phyloP scores from a whole-genome alignment of 345 rosid species.

The Syzygium aromaticum region DNA sequence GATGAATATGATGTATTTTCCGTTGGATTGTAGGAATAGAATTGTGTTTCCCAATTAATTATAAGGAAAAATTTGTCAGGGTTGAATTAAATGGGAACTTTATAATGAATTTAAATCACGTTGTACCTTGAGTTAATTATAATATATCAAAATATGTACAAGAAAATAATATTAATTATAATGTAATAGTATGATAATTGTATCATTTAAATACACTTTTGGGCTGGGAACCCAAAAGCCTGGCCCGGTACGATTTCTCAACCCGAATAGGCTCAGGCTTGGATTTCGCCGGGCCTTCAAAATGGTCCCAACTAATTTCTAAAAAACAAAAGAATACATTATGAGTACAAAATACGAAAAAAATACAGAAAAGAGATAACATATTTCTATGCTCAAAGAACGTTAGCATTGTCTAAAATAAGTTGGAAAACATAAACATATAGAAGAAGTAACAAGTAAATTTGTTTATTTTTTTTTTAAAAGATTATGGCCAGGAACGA shows the following conservation, averaged over 20 bases:
- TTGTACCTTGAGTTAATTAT: background rate
- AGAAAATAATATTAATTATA: background rate
- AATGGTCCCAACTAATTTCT: background rate
- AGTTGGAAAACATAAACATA: background rate
- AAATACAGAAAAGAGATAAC: background rate
- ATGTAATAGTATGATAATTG: background rate
- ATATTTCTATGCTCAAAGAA: background rate
- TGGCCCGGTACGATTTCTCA: background rate
- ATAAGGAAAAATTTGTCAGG: background rate
- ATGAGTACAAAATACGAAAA: background rate
- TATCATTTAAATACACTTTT: background rate
- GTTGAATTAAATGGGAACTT: background rate
- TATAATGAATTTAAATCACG: background rate
- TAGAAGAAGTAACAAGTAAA: background rate
- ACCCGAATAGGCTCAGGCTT: background rate
- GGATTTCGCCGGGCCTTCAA: background rate
- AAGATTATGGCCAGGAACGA: background rate
- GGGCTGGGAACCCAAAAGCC: background rate
- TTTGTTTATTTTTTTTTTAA: rapidly evolving
- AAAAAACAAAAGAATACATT: background rate
- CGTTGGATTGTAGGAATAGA: background rate
- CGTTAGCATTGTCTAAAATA: background rate
- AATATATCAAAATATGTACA: background rate
- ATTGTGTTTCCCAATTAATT: background rate
- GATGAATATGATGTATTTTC: background rate